A percentile compares a stretch with the other conserved stretches of the same genome.
These are phyloP conservation scores for Aspergillus melleus DNA, from an alignment of 2,329 filamentous ascomycete species.

Conservation along the genomic window DNA sequence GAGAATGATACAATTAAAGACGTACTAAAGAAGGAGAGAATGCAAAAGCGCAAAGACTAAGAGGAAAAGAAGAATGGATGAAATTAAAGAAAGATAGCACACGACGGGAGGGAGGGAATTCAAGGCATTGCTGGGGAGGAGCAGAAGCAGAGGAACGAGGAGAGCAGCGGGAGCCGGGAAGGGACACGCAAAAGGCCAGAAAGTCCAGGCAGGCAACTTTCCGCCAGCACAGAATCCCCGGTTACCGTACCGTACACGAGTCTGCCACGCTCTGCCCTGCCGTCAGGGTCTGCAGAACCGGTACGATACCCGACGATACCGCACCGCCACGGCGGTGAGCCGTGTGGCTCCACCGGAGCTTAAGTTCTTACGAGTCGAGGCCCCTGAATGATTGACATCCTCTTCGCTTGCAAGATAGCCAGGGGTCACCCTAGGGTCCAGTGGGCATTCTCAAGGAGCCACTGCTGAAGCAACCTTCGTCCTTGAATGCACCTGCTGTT, in stretches of 20 bases:
- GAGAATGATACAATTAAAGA: conserved; percentile 6
- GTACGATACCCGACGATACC: conserved; percentile 8
- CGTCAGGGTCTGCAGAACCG: background rate
- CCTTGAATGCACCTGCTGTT: background rate
- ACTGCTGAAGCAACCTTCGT: background rate
- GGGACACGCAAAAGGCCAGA: background rate
- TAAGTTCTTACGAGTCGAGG: conserved; percentile 8
- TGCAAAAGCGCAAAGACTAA: background rate
- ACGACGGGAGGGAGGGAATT: conserved; percentile 1
- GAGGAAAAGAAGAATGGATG: conserved; percentile 14
- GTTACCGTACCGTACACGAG: background rate
- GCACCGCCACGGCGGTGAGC: conserved; percentile 21
- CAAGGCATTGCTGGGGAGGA: conserved; percentile 17
- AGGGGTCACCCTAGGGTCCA: too few relatives aligned
- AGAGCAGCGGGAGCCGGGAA: background rate
- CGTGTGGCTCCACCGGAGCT: conserved; percentile 23
- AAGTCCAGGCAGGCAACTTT: background rate
- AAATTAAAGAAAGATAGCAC: conserved; percentile 10
- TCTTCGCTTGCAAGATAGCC: too few relatives aligned
- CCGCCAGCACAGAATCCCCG: too few relatives aligned
- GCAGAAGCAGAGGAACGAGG: background rate
- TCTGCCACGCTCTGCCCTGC: background rate
- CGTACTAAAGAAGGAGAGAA: conserved; percentile 4
- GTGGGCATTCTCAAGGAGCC: too few relatives aligned
- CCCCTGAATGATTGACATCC: conserved; percentile 19